phyloP scores from a whole-genome alignment of 352 stramenopile genomes.

The Phytophthora cryptogea region DNA sequence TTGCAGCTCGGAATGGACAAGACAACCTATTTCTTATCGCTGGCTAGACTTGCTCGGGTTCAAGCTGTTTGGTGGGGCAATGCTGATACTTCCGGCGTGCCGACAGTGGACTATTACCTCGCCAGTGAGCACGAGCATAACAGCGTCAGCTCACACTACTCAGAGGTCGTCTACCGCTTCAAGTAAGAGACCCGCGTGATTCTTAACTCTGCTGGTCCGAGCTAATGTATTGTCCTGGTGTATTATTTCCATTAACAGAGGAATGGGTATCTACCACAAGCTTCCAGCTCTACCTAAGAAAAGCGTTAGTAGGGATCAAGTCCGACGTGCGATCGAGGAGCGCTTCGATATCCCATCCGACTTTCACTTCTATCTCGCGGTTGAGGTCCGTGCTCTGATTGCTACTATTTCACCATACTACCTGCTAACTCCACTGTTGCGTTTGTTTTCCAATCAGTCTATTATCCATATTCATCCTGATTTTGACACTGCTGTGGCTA shows the following conservation, averaged over 20 bases:
- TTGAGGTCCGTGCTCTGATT: conserved; percentile 49
- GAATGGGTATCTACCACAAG: conserved; percentile 70
- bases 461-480: conserved; percentile 79
- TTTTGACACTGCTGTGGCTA: conserved; percentile 57
- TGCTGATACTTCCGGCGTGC: conserved; percentile 69
- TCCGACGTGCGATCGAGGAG: conserved; percentile 54
- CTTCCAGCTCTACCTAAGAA: conserved; percentile 45
- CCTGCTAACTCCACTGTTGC: background rate
- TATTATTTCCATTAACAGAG: conserved; percentile 32
- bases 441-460: conserved; percentile 38
- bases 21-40: conserved; percentile 76
- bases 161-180: conserved; percentile 59
- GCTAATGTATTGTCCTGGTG: conserved; percentile 1
- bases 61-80: conserved; percentile 83
- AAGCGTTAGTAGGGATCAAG: conserved; percentile 41
- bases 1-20: conserved; percentile 77
- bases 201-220: too few relatives aligned
- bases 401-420: background rate
- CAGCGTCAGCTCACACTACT: conserved; percentile 55
- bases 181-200: conserved; percentile 39
- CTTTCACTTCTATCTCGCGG: conserved; percentile 69
- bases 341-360: conserved; percentile 56
- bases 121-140: conserved; percentile 68
- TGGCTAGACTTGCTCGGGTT: conserved; percentile 61
- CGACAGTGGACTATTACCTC: conserved; percentile 71